phyloP scores from a whole-genome alignment of 768 basidiomycete genomes.

The Lactarius indigo region DNA sequence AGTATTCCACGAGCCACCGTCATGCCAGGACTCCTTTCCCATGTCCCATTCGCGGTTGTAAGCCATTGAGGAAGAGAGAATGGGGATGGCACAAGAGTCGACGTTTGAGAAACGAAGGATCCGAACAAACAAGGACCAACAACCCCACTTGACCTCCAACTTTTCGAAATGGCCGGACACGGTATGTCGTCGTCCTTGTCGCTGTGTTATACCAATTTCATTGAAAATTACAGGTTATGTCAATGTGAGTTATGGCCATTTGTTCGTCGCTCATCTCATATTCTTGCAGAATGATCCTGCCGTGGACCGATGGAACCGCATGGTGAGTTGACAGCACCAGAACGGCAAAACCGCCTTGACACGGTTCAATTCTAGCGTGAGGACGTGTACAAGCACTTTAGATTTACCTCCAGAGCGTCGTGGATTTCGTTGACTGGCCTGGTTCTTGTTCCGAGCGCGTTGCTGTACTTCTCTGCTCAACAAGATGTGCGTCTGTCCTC shows the following conservation, averaged over 20 bases:
- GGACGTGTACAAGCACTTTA: constrained; percentile 78
- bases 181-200: constrained; percentile 38
- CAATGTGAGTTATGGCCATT: constrained; percentile 41
- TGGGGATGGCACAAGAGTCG: constrained; percentile 22
- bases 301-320: constrained; percentile 54
- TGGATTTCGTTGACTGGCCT: constrained; percentile 60
- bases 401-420: constrained; percentile 68
- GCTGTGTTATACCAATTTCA: not conserved
- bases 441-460: constrained; percentile 57
- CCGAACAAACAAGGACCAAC: constrained; percentile 27
- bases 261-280: constrained; percentile 17
- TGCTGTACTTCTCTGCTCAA: constrained; percentile 43
- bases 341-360: constrained; percentile 8
- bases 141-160: constrained; percentile 26
- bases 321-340: constrained; percentile 40
- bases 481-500: constrained; percentile 37
- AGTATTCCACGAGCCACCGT: constrained; percentile 37
- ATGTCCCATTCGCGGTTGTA: constrained; percentile 82
- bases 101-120: constrained; percentile 22
- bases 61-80: constrained; percentile 23
- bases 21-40: constrained; percentile 62
- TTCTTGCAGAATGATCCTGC: constrained; percentile 43
- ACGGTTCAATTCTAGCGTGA: constrained; percentile 54
- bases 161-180: constrained; percentile 58
- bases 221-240: constrained; percentile 43